phyloP scores from a whole-genome alignment of 1,139 yeast species.

The Taiozyma sp. region DNA sequence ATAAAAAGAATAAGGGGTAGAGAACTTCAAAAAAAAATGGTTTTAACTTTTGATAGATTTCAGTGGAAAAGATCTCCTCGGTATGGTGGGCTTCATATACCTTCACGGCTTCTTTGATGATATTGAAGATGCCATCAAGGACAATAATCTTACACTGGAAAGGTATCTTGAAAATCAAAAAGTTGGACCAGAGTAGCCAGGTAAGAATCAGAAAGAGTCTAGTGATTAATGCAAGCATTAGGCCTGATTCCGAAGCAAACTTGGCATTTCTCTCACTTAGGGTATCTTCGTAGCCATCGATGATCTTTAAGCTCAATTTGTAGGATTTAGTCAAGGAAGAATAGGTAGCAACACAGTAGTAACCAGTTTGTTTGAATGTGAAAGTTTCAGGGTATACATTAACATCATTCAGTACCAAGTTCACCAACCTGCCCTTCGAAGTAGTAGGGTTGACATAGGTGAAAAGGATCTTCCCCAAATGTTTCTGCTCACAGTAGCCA shows the following conservation, averaged over 20 bases:
- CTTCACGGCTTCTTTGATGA: background rate
- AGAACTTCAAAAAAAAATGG: background rate
- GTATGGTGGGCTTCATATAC: background rate
- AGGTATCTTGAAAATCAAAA: background rate
- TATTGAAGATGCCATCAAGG: background rate
- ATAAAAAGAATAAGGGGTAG: background rate
- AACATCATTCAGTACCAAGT: background rate
- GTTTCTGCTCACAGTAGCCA: background rate
- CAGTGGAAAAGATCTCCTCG: background rate
- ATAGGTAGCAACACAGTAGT: background rate
- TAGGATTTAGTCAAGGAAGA: background rate
- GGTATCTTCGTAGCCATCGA: background rate
- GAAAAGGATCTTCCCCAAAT: background rate
- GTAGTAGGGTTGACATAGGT: background rate
- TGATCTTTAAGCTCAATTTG: background rate
- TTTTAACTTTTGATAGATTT: background rate
- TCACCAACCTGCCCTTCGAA: background rate
- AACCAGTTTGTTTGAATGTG: background rate
- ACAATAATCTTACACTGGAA: background rate
- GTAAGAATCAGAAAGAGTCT: background rate
- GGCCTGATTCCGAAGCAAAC: background rate
- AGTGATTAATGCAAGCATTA: background rate
- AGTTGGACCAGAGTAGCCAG: background rate
- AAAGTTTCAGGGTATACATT: background rate
- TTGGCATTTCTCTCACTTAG: background rate